Evolutionary conservation across 176 grass and related monocot genomes (phyloP), one percentile per base, ranked within the genome.

Genomic region (Aegilops umbellulata): DNA sequence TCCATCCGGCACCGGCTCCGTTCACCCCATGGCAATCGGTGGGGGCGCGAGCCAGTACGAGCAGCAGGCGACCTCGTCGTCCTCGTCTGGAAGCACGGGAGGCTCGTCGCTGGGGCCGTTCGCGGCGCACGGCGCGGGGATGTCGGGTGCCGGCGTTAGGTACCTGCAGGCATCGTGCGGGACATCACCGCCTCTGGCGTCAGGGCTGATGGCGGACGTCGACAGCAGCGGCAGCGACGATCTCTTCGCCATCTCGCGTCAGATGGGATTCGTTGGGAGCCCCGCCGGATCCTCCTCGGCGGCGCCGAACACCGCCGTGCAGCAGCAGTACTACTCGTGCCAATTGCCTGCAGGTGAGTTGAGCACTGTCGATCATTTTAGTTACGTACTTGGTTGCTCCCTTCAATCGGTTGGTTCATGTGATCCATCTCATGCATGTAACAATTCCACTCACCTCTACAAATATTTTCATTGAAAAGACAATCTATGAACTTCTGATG

Each of bases 241-340:
- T 86, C 90, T 98, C 42, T 98, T 98, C 83, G 88, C 96, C 23
- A 98, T 98, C 88, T 95, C 95, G 7, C 84, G 93, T 25, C 95
- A 95, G 85, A 94, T 98, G 93, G 88, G 89, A 8, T 93, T 89
- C 51, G 41, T 44, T 66, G 93, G 85, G 24, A 88, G 67, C 79
- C 29, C 88, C 22, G 35, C 41, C 68, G 61, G 81, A n/a, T 62
- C 89, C 27, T 79, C 88, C 16, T 87, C 76, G 13, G n/a, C 65
- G 68, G 53, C 55, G 29, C 77, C 86, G 53, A 80, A 62, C 89
- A 69, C 76, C 10, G 55, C 82, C 69, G 85, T 55, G 39, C 82
- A 88, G 76, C 86, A 62, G 55, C 86, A 81, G 41, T 77, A 81
- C 58, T 88, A 88, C 77, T 68, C 85, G 8, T 82, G 78, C 65